phyloP scores from a whole-genome alignment of 2,329 filamentous ascomycete genomes.

The Penicillium sp. region DNA sequence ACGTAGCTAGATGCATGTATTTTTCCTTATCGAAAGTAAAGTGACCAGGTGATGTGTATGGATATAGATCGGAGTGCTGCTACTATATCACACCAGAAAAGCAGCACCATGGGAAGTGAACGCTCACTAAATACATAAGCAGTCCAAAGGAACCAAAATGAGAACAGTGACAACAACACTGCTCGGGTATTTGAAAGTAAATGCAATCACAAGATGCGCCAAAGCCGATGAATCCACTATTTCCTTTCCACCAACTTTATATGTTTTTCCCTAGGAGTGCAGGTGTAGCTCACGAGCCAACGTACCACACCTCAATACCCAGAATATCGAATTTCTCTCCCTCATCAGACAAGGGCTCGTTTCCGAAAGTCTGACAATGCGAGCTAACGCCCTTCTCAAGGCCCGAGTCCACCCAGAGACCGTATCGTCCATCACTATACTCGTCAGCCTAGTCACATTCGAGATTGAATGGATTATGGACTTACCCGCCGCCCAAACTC shows the following conservation, averaged over 20 bases:
- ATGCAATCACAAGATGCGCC: conserved; percentile 8
- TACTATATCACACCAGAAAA: neutral
- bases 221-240: neutral
- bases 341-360: conserved; percentile 87
- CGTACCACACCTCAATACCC: conserved; percentile 88
- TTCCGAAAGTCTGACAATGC: conserved; percentile 85
- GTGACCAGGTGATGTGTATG: too few species aligned
- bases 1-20: too few species aligned
- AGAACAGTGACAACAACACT: conserved; percentile 1
- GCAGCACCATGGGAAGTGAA: neutral
- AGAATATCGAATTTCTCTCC: conserved; percentile 87
- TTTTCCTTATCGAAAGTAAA: too few species aligned
- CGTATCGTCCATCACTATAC: conserved; percentile 71
- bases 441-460: neutral
- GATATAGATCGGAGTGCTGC: too few species aligned
- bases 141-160: neutral
- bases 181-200: conserved; percentile 16
- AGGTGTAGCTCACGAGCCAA: conserved; percentile 51
- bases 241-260: neutral
- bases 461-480: conserved; percentile 6
- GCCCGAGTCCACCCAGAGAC: conserved; percentile 84
- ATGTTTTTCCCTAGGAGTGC: neutral
- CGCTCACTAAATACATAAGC: neutral
- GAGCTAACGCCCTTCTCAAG: conserved; percentile 80
- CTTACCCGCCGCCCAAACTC: conserved; percentile 73